A percentile compares a stretch with the other conserved stretches of the same genome.
These are phyloP conservation scores for Lobulomyces angularis DNA, from an alignment of 192 early-diverging fungal genomes.

Conservation along the genomic window DNA sequence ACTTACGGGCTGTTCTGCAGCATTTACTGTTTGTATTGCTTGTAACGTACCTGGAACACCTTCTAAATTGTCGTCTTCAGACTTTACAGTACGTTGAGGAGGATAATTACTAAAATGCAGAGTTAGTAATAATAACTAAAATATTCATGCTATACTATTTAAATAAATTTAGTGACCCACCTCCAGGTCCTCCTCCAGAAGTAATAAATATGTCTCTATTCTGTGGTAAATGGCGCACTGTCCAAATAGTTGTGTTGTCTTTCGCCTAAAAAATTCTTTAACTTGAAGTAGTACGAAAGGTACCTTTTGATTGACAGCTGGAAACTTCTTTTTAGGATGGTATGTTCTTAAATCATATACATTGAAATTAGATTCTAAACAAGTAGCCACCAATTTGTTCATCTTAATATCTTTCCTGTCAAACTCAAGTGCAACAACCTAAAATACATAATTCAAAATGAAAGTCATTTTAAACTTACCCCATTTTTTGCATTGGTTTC, in stretches of 20 bases:
- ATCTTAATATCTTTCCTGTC: constrained; percentile 41
- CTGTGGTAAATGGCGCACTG: constrained; percentile 48
- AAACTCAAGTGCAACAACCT: constrained; percentile 40
- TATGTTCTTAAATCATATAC: constrained; percentile 44
- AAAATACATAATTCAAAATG: background rate
- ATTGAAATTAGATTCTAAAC: constrained; percentile 36
- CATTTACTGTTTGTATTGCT: constrained; percentile 20
- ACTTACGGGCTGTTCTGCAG: constrained; percentile 56
- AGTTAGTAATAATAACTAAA: background rate
- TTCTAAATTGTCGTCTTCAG: constrained; percentile 17
- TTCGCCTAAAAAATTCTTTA: constrained; percentile 14
- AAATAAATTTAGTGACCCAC: constrained; percentile 41
- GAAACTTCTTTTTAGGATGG: constrained; percentile 32
- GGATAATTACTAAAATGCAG: constrained; percentile 33
- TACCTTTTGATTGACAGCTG: constrained; percentile 27
- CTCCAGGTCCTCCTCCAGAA: constrained; percentile 41
- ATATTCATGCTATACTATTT: constrained; percentile 38
- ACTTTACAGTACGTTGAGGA: constrained; percentile 19
- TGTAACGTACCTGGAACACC: constrained; percentile 27
- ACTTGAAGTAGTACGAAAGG: background rate
- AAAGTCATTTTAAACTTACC: constrained; percentile 15
- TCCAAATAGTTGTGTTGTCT: constrained; percentile 53
- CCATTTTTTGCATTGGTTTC: constrained; percentile 61
- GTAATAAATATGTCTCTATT: constrained; percentile 54
- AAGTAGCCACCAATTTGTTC: constrained; percentile 43